A percentile compares a stretch with the other conserved stretches of the same genome.
Conservation (phyloP, 208 protist genomes). For the Leishmania guyanensis region DNA sequence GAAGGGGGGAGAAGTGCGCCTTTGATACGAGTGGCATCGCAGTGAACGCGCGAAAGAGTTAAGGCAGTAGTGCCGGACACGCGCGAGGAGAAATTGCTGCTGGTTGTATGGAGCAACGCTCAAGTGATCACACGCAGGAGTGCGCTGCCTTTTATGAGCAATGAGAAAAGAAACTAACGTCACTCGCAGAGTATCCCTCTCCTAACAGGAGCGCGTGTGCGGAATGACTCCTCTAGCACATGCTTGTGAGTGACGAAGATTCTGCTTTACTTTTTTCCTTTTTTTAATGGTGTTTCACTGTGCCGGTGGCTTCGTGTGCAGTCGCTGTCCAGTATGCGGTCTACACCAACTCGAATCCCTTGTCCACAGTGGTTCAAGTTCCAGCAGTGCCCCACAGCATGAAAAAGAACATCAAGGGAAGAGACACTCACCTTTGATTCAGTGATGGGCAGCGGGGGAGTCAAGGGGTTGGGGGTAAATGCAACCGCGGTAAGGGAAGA, state of each 20-base stretch:
- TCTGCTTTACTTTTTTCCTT: neutral
- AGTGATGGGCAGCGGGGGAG: neutral
- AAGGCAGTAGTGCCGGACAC: neutral
- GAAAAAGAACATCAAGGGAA: neutral
- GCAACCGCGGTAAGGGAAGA: neutral
- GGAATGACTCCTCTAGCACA: neutral
- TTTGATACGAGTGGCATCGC: neutral
- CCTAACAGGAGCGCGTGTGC: neutral
- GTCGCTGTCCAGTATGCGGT: too few relatives aligned
- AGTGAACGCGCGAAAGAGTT: neutral
- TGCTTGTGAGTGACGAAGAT: neutral
- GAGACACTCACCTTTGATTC: neutral
- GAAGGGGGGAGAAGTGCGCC: neutral
- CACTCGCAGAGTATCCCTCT: neutral
- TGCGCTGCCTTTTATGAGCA: neutral
- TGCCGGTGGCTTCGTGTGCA: neutral
- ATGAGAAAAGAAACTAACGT: neutral
- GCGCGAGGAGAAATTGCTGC: neutral
- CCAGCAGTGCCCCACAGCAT: neutral
- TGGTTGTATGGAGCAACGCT: neutral
- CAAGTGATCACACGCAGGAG: neutral
- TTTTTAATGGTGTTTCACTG: neutral
- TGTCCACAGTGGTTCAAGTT: neutral
- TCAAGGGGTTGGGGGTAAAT: neutral
- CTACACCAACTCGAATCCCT: neutral